These are phyloP conservation scores for Macrophomina pseudophaseolina DNA, from an alignment of 2,329 filamentous ascomycete species.

Conservation along the genomic window DNA sequence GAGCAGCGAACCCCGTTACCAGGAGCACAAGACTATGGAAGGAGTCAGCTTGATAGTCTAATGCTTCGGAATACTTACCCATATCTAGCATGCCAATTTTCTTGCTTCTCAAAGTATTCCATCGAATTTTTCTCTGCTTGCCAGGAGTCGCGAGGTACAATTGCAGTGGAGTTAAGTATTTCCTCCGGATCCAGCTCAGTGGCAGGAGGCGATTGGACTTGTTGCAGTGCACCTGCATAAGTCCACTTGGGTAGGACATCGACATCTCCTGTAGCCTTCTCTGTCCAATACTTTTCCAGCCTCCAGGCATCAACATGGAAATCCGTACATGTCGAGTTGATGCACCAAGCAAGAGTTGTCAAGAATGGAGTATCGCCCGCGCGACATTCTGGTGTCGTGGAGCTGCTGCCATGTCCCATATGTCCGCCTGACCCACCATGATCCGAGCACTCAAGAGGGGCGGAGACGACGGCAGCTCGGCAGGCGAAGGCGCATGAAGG, in stretches of 20 bases:
- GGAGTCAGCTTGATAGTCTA: background rate
- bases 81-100: conserved; percentile 30
- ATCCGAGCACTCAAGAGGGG: conserved; percentile 30
- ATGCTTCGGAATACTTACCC: conserved; percentile 24
- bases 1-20: conserved; percentile 31
- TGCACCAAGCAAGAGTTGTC: conserved; percentile 39
- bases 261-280: conserved; percentile 29
- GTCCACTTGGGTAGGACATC: conserved; percentile 30
- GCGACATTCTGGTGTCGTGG: conserved; percentile 35
- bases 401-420: background rate
- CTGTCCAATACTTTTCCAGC: conserved; percentile 33
- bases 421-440: conserved; percentile 1
- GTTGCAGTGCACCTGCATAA: conserved; percentile 31
- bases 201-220: conserved; percentile 28
- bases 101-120: conserved; percentile 28
- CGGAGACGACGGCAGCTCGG: conserved; percentile 29
- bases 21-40: conserved; percentile 31
- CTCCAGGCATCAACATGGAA: conserved; percentile 29
- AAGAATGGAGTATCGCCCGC: conserved; percentile 36
- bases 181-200: conserved; percentile 27
- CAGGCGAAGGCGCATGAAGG: conserved; percentile 35
- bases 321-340: conserved; percentile 33
- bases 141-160: conserved; percentile 28
- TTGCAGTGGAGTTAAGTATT: conserved; percentile 30
- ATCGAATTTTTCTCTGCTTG: conserved; percentile 21